These are phyloP conservation scores for Zychaea mexicana DNA, from an alignment of 371 early-diverging fungal species.

Conservation along the genomic window DNA sequence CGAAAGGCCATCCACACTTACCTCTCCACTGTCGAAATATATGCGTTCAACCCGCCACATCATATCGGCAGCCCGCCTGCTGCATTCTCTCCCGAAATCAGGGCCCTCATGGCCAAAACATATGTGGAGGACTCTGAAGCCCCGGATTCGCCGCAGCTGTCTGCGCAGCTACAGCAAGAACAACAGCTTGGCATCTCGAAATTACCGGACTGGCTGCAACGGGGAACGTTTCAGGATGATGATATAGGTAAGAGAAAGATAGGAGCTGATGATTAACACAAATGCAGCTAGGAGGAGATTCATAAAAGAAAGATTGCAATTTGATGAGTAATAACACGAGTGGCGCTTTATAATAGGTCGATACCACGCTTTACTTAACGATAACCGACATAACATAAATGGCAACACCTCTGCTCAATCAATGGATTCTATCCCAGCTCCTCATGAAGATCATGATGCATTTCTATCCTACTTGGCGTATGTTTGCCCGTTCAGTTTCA, in stretches of 20 bases:
- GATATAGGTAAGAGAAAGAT: slow-evolving; percentile 26
- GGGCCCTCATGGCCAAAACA: slow-evolving; percentile 32
- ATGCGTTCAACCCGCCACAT: slow-evolving; percentile 49
- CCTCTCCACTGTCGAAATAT: slow-evolving; percentile 30
- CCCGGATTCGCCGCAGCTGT: neutral
- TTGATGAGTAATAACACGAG: neutral
- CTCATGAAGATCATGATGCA: slow-evolving; percentile 46
- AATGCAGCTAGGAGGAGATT: no score
- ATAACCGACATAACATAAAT: slow-evolving; percentile 26
- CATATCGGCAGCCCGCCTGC: slow-evolving; percentile 45
- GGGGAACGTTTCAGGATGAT: slow-evolving; percentile 33
- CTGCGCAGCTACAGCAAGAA: no score
- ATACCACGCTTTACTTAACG: slow-evolving; percentile 46
- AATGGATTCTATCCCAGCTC: slow-evolving; percentile 32
- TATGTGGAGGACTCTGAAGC: slow-evolving; percentile 2
- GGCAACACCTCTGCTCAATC: neutral
- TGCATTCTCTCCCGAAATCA: slow-evolving; percentile 41
- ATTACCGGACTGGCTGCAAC: slow-evolving; percentile 41
- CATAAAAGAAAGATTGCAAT: neutral
- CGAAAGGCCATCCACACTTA: slow-evolving; percentile 23
- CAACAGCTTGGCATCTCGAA: no score
- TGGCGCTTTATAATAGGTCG: slow-evolving; percentile 25
- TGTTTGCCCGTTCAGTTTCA: slow-evolving; percentile 11
- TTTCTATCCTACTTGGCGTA: slow-evolving; percentile 49
- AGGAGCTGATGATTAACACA: no score